Conservation (phyloP, 257 asterid genomes). For the Coffea eugenioides region DNA sequence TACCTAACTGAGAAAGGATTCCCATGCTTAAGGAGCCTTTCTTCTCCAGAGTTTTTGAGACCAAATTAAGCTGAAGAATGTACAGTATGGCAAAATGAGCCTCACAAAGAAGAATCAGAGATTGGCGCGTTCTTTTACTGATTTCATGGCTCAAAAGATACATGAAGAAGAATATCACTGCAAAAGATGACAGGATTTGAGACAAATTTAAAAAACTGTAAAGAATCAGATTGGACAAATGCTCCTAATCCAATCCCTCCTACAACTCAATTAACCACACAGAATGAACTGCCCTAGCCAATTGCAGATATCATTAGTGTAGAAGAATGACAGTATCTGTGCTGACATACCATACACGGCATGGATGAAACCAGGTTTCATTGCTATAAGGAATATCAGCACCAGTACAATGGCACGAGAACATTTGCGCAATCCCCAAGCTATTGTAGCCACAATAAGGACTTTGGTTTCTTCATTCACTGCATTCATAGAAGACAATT, state of each 20-base stretch:
- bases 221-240: conserved; percentile 7
- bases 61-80: conserved; percentile 85
- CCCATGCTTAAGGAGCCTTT: conserved; percentile 61
- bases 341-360: conserved; percentile 82
- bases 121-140: conserved; percentile 68
- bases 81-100: conserved; percentile 83
- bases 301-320: conserved; percentile 1
- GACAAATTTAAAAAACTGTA: conserved; percentile 32
- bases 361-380: conserved; percentile 90
- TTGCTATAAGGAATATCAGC: conserved; percentile 86
- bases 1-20: conserved; percentile 86
- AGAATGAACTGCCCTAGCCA: conserved; percentile 5
- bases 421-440: conserved; percentile 97
- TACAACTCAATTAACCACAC: background rate
- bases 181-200: conserved; percentile 32
- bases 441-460: conserved; percentile 90
- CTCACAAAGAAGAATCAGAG: conserved; percentile 90
- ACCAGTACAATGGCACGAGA: conserved; percentile 88
- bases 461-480: conserved; percentile 93
- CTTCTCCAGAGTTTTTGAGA: conserved; percentile 64
- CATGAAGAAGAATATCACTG: conserved; percentile 92
- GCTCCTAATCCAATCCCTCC: background rate
- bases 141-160: conserved; percentile 83
- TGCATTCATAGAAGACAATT: conserved; percentile 35
- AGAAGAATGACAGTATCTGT: conserved; percentile 12